Conservation (phyloP, 352 stramenopile genomes). For the Phytophthora citricola region DNA sequence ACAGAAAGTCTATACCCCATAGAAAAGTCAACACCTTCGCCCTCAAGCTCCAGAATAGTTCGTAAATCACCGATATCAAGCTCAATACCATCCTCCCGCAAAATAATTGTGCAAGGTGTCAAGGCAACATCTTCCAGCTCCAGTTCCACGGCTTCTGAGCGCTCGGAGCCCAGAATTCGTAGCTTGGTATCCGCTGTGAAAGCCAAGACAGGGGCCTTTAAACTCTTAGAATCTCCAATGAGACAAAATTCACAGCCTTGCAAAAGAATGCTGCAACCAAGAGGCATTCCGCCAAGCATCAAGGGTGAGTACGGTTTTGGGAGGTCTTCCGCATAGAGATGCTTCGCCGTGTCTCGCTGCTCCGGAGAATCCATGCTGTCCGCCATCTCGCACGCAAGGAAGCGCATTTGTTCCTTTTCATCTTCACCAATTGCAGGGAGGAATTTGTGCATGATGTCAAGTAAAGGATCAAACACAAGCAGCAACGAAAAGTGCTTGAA, state of each 20-base stretch:
- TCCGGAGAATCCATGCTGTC: constrained; percentile 61
- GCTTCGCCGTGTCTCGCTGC: constrained; percentile 46
- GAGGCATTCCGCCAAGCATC: constrained; percentile 58
- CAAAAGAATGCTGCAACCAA: constrained; percentile 62
- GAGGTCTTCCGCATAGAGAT: constrained; percentile 66
- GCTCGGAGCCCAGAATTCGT: constrained; percentile 61
- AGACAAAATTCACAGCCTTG: constrained; percentile 78
- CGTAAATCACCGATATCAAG: constrained; percentile 75
- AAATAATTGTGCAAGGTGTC: constrained; percentile 71
- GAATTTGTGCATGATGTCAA: constrained; percentile 61
- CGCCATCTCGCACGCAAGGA: constrained; percentile 60
- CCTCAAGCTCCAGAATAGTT: constrained; percentile 87
- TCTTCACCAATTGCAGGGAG: constrained; percentile 72
- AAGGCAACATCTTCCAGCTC: constrained; percentile 84
- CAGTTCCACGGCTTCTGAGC: constrained; percentile 74
- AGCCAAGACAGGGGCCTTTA: constrained; percentile 81
- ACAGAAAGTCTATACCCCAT: constrained; percentile 76
- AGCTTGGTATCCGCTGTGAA: constrained; percentile 83
- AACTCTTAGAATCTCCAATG: constrained; percentile 70
- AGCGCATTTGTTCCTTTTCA: constrained; percentile 76
- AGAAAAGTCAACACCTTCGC: constrained; percentile 84
- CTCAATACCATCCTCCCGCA: constrained; percentile 73
- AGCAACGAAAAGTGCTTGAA: constrained; percentile 76
- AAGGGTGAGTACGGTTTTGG: constrained; percentile 76
- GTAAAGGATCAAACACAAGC: constrained; percentile 79